phyloP scores from a whole-genome alignment of 2,329 filamentous ascomycete genomes.

The Leptographium wingfieldii region DNA sequence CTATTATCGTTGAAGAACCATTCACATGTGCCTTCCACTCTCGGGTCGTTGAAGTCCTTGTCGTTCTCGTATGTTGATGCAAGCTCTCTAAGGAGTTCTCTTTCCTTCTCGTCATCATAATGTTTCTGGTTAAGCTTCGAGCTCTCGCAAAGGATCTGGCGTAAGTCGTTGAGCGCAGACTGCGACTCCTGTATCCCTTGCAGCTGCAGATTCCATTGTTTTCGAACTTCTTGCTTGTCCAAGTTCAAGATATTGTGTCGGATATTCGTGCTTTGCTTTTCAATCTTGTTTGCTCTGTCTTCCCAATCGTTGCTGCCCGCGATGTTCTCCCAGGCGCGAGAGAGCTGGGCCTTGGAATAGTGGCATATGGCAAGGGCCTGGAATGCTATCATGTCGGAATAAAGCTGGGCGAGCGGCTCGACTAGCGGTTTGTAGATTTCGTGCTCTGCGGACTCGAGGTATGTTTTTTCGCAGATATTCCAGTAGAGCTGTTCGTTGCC shows the following conservation, averaged over 20 bases:
- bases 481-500: not conserved
- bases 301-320: not conserved
- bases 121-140: no score
- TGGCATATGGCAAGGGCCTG: not conserved
- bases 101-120: not conserved
- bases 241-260: not conserved
- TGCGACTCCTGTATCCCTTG: not conserved
- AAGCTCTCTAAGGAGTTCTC: not conserved
- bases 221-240: not conserved
- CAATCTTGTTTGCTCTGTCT: not conserved
- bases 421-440: not conserved
- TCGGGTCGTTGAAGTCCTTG: not conserved
- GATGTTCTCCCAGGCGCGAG: not conserved
- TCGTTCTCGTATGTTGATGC: not conserved
- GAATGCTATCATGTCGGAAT: not conserved
- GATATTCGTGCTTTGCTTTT: not conserved
- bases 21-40: not conserved
- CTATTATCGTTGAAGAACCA: not conserved
- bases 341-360: not conserved
- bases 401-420: not conserved
- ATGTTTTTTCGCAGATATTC: not conserved
- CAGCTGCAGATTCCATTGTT: not conserved
- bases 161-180: not conserved
- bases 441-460: not conserved
- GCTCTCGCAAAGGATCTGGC: no score